Conservation (phyloP, 257 asterid genomes). For the Primulina eburnea region DNA sequence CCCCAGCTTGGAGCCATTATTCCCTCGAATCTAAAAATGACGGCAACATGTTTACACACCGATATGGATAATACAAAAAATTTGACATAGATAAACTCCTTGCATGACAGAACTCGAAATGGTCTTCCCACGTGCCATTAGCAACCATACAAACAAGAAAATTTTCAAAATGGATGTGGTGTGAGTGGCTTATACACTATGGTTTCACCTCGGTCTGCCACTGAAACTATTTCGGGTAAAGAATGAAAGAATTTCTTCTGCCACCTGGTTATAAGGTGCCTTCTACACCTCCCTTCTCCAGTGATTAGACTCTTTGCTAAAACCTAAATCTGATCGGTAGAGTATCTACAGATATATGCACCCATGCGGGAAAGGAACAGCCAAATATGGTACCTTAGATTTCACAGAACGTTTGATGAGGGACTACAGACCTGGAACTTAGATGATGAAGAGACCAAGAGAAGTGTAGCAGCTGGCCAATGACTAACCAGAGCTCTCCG, state of each 20-base stretch:
- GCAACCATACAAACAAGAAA: background rate
- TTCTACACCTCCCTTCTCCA: slow-evolving; percentile 49
- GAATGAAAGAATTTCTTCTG: slow-evolving; percentile 47
- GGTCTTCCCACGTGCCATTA: background rate
- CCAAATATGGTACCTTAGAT: slow-evolving; percentile 61
- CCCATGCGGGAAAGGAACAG: background rate
- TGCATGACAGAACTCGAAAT: background rate
- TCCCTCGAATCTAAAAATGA: slow-evolving; percentile 73
- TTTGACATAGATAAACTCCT: too few relatives aligned
- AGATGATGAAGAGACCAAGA: slow-evolving; percentile 82
- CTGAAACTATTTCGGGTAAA: slow-evolving; percentile 48
- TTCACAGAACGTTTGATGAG: slow-evolving; percentile 95
- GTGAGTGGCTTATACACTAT: slow-evolving; percentile 21
- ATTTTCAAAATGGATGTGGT: too few relatives aligned
- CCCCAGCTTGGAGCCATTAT: slow-evolving; percentile 91
- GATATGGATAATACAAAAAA: background rate
- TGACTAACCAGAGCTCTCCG: slow-evolving; percentile 65
- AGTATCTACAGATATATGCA: too few relatives aligned
- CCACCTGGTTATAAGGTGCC: background rate
- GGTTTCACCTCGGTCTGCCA: slow-evolving; percentile 78
- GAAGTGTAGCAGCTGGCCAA: slow-evolving; percentile 95
- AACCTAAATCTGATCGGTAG: too few relatives aligned
- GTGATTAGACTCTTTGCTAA: too few relatives aligned
- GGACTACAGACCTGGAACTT: slow-evolving; percentile 98
- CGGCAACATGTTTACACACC: background rate